Evolutionary conservation across 257 asterid genomes (phyloP).

Genomic region (Galeopsis tetrahit): DNA sequence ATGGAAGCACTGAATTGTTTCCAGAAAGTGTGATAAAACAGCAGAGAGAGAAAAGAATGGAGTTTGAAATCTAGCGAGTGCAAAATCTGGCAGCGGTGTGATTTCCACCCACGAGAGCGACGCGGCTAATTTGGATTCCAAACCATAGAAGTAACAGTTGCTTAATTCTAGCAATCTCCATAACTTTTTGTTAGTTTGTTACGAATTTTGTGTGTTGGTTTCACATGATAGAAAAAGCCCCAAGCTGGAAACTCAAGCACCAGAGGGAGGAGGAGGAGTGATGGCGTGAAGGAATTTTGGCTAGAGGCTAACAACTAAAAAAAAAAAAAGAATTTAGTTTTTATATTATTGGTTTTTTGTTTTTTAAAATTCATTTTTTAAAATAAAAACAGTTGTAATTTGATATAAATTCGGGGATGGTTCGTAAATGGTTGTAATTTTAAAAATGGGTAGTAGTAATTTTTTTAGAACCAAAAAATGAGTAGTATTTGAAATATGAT

Average conservation of each 20-base stretch:
- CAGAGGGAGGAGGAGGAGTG: conserved; percentile 12
- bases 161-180: conserved; percentile 72
- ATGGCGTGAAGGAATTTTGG: not conserved
- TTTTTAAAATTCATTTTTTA: no score
- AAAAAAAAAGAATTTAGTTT: no score
- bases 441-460: no score
- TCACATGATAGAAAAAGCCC: conserved; percentile 34
- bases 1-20: no score
- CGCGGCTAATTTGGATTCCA: conserved; percentile 45
- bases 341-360: no score
- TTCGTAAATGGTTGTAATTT: no score
- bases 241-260: conserved; percentile 34
- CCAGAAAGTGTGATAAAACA: no score
- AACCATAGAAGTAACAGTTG: conserved; percentile 61
- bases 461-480: no score
- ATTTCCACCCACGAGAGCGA: conserved; percentile 83
- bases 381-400: no score
- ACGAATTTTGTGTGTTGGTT: conserved; percentile 10
- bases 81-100: conserved; percentile 89
- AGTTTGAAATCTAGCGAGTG: conserved; percentile 55
- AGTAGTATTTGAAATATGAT: no score
- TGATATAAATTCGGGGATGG: no score
- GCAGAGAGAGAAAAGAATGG: conserved; percentile 16
- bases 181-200: conserved; percentile 27
- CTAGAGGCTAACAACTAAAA: not conserved